Base-by-base conservation (phyloP, 2,329 filamentous ascomycete genomes). In the Fusarium chuoi region DNA sequence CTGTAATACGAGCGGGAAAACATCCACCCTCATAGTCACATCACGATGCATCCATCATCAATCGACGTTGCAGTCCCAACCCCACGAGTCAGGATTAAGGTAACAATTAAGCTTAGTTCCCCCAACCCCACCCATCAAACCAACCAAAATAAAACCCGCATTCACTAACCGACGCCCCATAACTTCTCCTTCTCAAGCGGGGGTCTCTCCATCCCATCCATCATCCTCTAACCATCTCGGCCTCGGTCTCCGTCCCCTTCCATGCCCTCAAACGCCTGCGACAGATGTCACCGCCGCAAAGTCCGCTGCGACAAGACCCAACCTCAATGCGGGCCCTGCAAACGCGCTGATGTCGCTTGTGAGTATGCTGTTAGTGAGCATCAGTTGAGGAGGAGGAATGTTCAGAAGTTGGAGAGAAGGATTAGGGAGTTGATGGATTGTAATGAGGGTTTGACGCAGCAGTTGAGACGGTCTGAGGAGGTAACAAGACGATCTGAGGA, bases 261-360 rank as follows among this genome's bases (percentile, higher is more conserved):
- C 42, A 75, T 75, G 74, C 28, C 62, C 42, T 74, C 71, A 45
- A 76, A 58, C 61, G 82, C 82, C 17, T 84, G 82, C 74, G 83
- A 84, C 46, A 79, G 82, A 57, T 84, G 84, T 68, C 83, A 85
- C 70, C 79, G 80, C 41, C 77, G 83, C 48, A 85, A 85, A 68
- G 82, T 82, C 38, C 79, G 79, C 44, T 85, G 84, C 69, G 83
- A 85, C 76, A 84, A 83, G 59, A 67, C 74, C 28, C 79, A 78
- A 10, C 83, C 82, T 6, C 75, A 79, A 41, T 85, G 84, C 62
- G 75, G 77, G 8, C 77, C 80, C 11, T 85, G 84, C 68, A 73
- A 73, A n/a, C 78, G 81, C 46, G 80, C 80, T 49, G 78, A 77
- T 13, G 77, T 78, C 9, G 52, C 71, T 8, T 85, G 84, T 59